Evolutionary conservation across 2,329 filamentous ascomycete species (phyloP).

Genomic region (Pseudogymnoascus destructans): DNA sequence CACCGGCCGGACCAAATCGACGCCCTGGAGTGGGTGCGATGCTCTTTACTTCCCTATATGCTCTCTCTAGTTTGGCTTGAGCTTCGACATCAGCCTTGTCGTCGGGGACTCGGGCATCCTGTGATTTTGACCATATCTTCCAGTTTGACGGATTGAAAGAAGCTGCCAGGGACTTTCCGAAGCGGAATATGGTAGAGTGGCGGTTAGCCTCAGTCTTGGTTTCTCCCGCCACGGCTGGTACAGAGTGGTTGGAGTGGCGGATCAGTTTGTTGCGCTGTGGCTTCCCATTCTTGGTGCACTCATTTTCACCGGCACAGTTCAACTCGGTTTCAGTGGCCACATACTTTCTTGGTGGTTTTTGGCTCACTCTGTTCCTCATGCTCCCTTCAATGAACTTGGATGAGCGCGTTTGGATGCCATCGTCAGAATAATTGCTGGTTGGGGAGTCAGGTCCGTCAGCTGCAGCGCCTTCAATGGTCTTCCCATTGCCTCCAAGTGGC

Average conservation of each 20-base stretch:
- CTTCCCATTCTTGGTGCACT: not conserved
- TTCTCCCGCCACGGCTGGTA: not conserved
- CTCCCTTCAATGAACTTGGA: constrained; percentile 66
- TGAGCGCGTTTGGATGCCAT: constrained; percentile 29
- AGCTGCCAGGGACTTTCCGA: constrained; percentile 40
- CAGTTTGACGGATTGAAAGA: constrained; percentile 41
- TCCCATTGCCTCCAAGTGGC: constrained; percentile 24
- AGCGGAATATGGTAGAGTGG: constrained; percentile 38
- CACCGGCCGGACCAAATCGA: not conserved
- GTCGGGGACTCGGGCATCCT: constrained; percentile 31
- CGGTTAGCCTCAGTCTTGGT: constrained; percentile 23
- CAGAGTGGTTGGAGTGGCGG: not conserved
- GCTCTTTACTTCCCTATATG: constrained; percentile 41
- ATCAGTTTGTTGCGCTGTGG: not conserved
- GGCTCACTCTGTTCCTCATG: constrained; percentile 70
- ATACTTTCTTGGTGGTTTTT: constrained; percentile 37
- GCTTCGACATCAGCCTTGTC: constrained; percentile 31
- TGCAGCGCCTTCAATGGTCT: not conserved
- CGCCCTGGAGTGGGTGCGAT: constrained; percentile 30
- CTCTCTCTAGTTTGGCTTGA: constrained; percentile 34
- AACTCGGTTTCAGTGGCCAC: constrained; percentile 14
- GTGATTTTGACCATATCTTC: constrained; percentile 27
- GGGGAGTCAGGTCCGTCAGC: constrained; percentile 11
- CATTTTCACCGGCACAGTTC: not conserved
- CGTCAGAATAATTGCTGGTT: constrained; percentile 10